These are phyloP conservation scores for Melastoma candidum DNA, from an alignment of 441 rosid species.

Conservation along the genomic window DNA sequence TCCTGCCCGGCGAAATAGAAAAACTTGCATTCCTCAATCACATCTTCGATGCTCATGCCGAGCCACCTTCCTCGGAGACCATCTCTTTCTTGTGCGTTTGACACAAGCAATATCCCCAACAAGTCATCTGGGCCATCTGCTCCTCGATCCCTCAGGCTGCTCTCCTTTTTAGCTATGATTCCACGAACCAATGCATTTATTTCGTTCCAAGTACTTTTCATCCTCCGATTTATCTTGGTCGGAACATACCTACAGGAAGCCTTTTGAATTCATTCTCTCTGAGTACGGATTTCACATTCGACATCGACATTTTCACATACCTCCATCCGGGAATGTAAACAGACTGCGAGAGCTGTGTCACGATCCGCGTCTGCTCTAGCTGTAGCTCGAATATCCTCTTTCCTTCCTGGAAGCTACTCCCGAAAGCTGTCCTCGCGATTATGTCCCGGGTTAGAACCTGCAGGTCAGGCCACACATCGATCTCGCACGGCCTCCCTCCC, in stretches of 20 bases:
- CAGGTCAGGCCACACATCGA: constrained; percentile 45
- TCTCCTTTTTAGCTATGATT: constrained; percentile 25
- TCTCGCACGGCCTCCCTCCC: constrained; percentile 18
- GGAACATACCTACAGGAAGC: constrained; percentile 27
- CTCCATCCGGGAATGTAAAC: constrained; percentile 43
- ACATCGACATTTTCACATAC: constrained; percentile 11
- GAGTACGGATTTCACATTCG: not conserved
- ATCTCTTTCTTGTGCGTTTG: constrained; percentile 10
- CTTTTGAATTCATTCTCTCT: too few relatives aligned
- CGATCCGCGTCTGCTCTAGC: constrained; percentile 20
- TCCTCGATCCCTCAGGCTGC: constrained; percentile 21
- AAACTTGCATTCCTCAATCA: constrained; percentile 17
- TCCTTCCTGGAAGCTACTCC: constrained; percentile 42
- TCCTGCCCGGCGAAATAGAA: constrained; percentile 15
- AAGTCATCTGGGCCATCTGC: constrained; percentile 23
- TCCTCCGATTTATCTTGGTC: constrained; percentile 37
- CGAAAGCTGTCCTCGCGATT: constrained; percentile 39
- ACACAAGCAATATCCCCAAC: constrained; percentile 32
- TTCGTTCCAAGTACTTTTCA: constrained; percentile 25
- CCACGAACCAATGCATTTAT: constrained; percentile 26
- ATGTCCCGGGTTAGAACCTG: constrained; percentile 33
- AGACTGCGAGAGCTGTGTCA: constrained; percentile 28
- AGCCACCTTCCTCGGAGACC: too few relatives aligned
- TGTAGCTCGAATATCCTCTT: constrained; percentile 35
- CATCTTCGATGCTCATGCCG: constrained; percentile 15